These are phyloP conservation scores for Starmerella vaccinii DNA, from an alignment of 805 yeast genomes.

Conservation along the genomic window DNA sequence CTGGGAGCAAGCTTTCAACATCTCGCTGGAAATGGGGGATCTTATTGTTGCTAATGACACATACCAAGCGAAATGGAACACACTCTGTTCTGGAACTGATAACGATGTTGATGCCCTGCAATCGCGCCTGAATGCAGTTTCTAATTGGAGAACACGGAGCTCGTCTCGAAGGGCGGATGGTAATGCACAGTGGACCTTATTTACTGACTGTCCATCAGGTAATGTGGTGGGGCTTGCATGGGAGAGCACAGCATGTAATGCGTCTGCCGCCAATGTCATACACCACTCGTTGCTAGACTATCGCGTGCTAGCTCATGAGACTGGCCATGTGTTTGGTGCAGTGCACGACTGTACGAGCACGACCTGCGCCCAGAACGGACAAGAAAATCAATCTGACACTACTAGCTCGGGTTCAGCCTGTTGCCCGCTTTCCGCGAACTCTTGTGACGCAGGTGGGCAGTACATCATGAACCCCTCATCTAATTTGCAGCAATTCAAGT, in stretches of 20 bases:
- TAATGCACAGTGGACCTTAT: slow-evolving; percentile 32
- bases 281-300: slow-evolving; percentile 30
- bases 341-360: slow-evolving; percentile 34
- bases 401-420: slow-evolving; percentile 22
- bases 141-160: slow-evolving; percentile 27
- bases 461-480: slow-evolving; percentile 34
- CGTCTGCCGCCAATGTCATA: slow-evolving; percentile 31
- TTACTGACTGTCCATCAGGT: slow-evolving; percentile 30
- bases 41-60: slow-evolving; percentile 26
- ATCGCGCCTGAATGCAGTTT: slow-evolving; percentile 27
- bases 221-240: slow-evolving; percentile 33
- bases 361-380: slow-evolving; percentile 26
- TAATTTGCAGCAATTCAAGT: slow-evolving; percentile 25
- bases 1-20: slow-evolving; percentile 32
- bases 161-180: slow-evolving; percentile 25
- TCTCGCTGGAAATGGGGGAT: slow-evolving; percentile 30
- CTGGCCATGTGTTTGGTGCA: slow-evolving; percentile 36
- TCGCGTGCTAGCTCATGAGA: slow-evolving; percentile 34
- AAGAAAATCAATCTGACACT: background rate
- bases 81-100: slow-evolving; percentile 28
- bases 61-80: slow-evolving; percentile 18
- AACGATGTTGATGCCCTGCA: slow-evolving; percentile 19
- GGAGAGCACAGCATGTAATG: slow-evolving; percentile 31
- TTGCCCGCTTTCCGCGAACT: slow-evolving; percentile 29
- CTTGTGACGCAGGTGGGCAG: slow-evolving; percentile 30